Percentiles rank a stretch among this genome's conserved stretches.
phyloP scores from a whole-genome alignment of 2,329 filamentous ascomycete genomes.

The Trichoderma sp. region DNA sequence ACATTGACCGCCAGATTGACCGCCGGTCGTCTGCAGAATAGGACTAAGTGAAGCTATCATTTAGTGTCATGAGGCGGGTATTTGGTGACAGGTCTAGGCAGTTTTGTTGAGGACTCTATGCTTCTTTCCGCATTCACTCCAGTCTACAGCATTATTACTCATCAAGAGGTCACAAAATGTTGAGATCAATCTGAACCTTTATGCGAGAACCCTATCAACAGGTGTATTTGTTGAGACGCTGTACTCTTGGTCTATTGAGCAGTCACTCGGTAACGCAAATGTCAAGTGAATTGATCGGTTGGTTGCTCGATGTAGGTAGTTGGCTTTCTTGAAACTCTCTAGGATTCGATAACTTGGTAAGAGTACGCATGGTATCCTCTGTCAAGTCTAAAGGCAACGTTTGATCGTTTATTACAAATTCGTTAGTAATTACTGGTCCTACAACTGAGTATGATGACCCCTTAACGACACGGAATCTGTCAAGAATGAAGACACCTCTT shows the following conservation, averaged over 20 bases:
- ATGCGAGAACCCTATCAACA: not conserved
- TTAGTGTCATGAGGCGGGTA: not conserved
- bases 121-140: not conserved
- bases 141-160: not conserved
- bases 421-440: not conserved
- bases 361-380: not conserved
- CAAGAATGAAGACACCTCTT: not conserved
- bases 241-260: not conserved
- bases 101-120: not conserved
- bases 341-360: not conserved
- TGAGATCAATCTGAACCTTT: too few species aligned
- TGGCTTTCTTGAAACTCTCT: not conserved
- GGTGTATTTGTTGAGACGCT: not conserved
- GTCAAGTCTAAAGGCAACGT: not conserved
- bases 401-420: not conserved
- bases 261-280: not conserved
- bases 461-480: not conserved
- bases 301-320: not conserved
- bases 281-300: not conserved
- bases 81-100: not conserved
- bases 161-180: not conserved
- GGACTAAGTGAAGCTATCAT: too few species aligned
- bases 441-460: not conserved
- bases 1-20: not conserved
- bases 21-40: not conserved